Evolutionary conservation across 306 rosid species (phyloP), one percentile per base, ranked within the genome.

Genomic region (Dalbergia cochinchinensis): DNA sequence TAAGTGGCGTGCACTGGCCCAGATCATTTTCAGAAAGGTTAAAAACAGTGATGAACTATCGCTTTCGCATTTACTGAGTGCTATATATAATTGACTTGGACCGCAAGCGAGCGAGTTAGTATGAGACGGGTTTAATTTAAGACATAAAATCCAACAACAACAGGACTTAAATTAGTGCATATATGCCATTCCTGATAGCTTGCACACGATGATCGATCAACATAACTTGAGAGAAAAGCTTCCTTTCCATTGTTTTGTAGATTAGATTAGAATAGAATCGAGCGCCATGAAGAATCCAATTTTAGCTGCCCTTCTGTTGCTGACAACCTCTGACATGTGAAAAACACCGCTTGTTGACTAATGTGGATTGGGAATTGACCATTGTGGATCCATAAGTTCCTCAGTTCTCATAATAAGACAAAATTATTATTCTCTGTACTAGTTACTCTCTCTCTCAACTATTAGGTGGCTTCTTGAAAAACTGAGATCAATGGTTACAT

Each of bases 51-150:
- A 14, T 12, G 14, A 12, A 48, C 6, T 11, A 4, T 11, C 5
- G 31, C 47, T 7, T n/a, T 15, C 64, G 31, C 59, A n/a, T 55
- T 72, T 33, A 31, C 45, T 60, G 16, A 34, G 6, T 22, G 26
- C 57, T 62, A 33, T 0, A 7, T 34, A 18, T n/a, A 4, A 11
- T 3, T 57, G 19, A 60, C 57, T 61, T 35, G 65, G 64, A 71
- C 54, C 72, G 11, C 68, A 61, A 59, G 64, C 77, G 19, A 70
- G 18, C 34, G 14, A 70, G 18, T 47, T 69, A 70, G 26, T 20
- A 47, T 51, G 55, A 37, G 11, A 19, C 9, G 78, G 73, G 47
- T 51, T 51, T 2, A 69, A 13, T 31, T 39, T 0, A 63, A 45
- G 19, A 0, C 15, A 14, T 34, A 37, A 37, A 37, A 4, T 37